Base-by-base conservation (phyloP, 768 basidiomycete species). In the Tulasnella sp. region DNA sequence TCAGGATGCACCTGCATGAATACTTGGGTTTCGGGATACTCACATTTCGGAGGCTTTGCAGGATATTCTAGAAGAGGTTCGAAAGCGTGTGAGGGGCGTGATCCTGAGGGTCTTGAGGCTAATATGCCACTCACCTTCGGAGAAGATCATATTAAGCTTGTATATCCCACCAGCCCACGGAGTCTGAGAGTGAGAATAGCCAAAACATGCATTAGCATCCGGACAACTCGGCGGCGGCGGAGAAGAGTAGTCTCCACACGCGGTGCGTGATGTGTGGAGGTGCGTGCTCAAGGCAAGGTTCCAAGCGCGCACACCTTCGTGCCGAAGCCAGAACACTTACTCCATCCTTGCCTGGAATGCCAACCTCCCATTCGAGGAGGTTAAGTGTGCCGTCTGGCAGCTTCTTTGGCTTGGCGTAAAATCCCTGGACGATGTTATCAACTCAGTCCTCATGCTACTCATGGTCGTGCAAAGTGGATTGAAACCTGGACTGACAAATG, bases 361-460 rank as follows among this genome's bases (percentile, higher is more conserved):
- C 98, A 2, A 98, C 96, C 83, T 99, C 98, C 98, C 98, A 99
- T 83, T 95, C 91, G 90, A 99, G 90, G 71, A 99, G 87, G 84
- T 99, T 96, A 91, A 98, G 91, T 2, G 95, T 92, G 23, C 97
- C 95, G 85, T 99, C 98, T 32, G 90, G 83, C 26, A 91, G 88
- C 85, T 99, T 99, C 69, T 89, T 87, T 32, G 98, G 98, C 83
- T 94, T 93, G 55, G 98, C 98, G 83, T 92, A 99, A 87, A 99
- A 99, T 81, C 97, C 97, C 97, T 99, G 82, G 32, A 71, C 40
- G 35, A 23, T 26, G 73, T 69, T 70, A 57, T 29, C 39, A 40
- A 77, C 37, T 75, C 70, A 76, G 75, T 18, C 73, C 70, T 40
- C 23, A 26, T 73, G 26, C 42, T 5, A n/a, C 4, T 16, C 37